A percentile compares a stretch with the other conserved stretches of the same genome.
These are phyloP conservation scores for Peltaster fructicola DNA, from an alignment of 2,329 filamentous ascomycete species.

Conservation along the genomic window DNA sequence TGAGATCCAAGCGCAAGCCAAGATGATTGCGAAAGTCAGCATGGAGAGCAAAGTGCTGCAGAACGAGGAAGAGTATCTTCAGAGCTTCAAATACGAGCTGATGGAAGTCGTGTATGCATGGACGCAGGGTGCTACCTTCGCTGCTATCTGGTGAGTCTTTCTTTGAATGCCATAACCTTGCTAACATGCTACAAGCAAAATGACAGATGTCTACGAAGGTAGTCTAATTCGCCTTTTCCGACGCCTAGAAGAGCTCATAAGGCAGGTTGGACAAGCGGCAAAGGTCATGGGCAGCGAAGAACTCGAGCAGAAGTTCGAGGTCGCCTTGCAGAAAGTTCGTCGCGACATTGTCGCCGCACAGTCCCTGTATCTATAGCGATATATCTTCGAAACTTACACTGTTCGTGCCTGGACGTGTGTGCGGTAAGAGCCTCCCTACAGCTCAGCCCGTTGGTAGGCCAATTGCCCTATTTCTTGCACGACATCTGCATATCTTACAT, in stretches of 20 bases:
- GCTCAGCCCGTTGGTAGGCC: too few relatives aligned
- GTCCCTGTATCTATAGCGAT: slow-evolving; percentile 64
- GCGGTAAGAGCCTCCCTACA: too few relatives aligned
- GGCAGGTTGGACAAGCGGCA: slow-evolving; percentile 86
- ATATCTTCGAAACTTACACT: too few relatives aligned
- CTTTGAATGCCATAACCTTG: slow-evolving; percentile 1
- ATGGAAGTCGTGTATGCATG: slow-evolving; percentile 94
- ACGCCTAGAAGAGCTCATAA: slow-evolving; percentile 77
- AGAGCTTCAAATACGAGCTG: slow-evolving; percentile 79
- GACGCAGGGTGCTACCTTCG: slow-evolving; percentile 79
- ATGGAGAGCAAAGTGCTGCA: slow-evolving; percentile 83
- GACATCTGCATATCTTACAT: too few relatives aligned
- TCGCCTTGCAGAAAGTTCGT: slow-evolving; percentile 66
- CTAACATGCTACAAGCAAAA: slow-evolving; percentile 48
- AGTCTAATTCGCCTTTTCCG: slow-evolving; percentile 93
- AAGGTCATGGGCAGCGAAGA: slow-evolving; percentile 99
- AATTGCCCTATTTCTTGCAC: too few relatives aligned
- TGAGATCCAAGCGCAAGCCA: slow-evolving; percentile 73
- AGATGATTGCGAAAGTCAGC: slow-evolving; percentile 79
- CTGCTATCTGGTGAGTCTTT: slow-evolving; percentile 72
- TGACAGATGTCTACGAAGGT: slow-evolving; percentile 96
- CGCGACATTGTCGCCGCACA: slow-evolving; percentile 91
- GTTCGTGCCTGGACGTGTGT: too few relatives aligned
- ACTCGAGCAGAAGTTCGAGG: slow-evolving; percentile 79
- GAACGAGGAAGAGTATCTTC: slow-evolving; percentile 89